These are phyloP conservation scores for Ordospora pajunii DNA, from an alignment of 371 early-diverging fungal species.

Conservation along the genomic window DNA sequence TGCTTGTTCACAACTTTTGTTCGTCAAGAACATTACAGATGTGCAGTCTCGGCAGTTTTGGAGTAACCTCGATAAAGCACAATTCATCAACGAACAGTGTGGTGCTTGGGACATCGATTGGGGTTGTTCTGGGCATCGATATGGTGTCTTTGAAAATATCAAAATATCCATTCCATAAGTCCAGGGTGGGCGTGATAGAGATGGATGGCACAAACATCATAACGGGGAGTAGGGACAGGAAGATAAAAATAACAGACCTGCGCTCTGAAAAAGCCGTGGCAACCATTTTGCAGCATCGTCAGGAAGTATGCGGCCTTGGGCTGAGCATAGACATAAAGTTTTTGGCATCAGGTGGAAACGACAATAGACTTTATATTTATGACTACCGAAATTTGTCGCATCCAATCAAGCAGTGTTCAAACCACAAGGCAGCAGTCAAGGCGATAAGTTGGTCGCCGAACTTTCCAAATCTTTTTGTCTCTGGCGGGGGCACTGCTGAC, in stretches of 20 bases:
- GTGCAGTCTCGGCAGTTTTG: slow-evolving; percentile 11
- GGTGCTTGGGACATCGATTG: slow-evolving; percentile 38
- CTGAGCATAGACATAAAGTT: slow-evolving; percentile 30
- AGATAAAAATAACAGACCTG: slow-evolving; percentile 54
- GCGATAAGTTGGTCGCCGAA: slow-evolving; percentile 55
- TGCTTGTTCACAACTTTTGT: slow-evolving; percentile 56
- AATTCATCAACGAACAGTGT: slow-evolving; percentile 29
- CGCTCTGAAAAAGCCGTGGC: slow-evolving; percentile 18
- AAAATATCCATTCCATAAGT: slow-evolving; percentile 40
- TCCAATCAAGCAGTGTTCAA: slow-evolving; percentile 27
- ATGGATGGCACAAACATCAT: slow-evolving; percentile 37
- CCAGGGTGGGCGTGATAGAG: slow-evolving; percentile 58
- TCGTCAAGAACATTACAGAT: slow-evolving; percentile 36
- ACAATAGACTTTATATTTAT: slow-evolving; percentile 59
- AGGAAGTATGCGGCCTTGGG: slow-evolving; percentile 61
- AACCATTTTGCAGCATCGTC: slow-evolving; percentile 47
- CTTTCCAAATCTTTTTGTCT: slow-evolving; percentile 39
- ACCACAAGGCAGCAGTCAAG: slow-evolving; percentile 61
- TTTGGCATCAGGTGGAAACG: slow-evolving; percentile 61
- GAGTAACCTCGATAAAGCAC: slow-evolving; percentile 51
- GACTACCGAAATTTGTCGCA: slow-evolving; percentile 43
- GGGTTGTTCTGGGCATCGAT: slow-evolving; percentile 23
- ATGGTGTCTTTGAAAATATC: slow-evolving; percentile 10
- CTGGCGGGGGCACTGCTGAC: slow-evolving; percentile 62
- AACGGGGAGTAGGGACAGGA: slow-evolving; percentile 60